Evolutionary conservation across 495 filamentous ascomycete species (phyloP).

Genomic region (Podospora pseudopauciseta): DNA sequence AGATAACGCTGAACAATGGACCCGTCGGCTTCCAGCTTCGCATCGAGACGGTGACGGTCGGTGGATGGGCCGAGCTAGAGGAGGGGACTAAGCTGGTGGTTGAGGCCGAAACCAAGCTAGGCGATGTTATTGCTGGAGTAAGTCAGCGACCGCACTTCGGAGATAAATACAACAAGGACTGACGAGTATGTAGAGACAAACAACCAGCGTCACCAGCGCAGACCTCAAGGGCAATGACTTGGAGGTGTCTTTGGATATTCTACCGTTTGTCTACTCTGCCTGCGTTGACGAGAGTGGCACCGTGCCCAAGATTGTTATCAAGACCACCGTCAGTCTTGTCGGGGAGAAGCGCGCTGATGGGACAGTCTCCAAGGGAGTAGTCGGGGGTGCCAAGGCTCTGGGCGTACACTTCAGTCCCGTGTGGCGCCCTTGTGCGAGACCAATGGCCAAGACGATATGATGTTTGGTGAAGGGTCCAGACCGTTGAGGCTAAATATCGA

Average conservation of each 20-base stretch:
- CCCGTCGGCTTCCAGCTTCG: conserved; percentile 25
- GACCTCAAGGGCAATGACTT: conserved; percentile 19
- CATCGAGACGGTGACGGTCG: conserved; percentile 19
- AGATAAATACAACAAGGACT: neutral
- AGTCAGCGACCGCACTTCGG: conserved; percentile 6
- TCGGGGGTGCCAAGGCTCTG: conserved; percentile 21
- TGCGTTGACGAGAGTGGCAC: conserved; percentile 20
- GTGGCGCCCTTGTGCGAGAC: conserved; percentile 21
- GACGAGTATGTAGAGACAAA: conserved; percentile 9
- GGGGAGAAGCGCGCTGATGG: conserved; percentile 16
- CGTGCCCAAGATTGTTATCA: conserved; percentile 20
- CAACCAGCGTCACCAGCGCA: conserved; percentile 5
- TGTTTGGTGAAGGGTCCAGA: neutral
- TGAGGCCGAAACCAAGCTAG: conserved; percentile 19
- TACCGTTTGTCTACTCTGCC: conserved; percentile 21
- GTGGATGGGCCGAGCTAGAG: conserved; percentile 22
- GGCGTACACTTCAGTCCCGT: conserved; percentile 23
- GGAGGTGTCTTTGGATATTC: conserved; percentile 15
- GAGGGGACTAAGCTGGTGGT: conserved; percentile 18
- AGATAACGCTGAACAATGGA: conserved; percentile 22
- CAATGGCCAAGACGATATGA: conserved; percentile 7
- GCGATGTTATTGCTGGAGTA: conserved; percentile 19
- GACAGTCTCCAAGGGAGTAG: conserved; percentile 13
- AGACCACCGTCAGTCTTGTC: conserved; percentile 21
- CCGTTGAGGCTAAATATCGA: neutral